A percentile compares a stretch with the other conserved stretches of the same genome.
Evolutionary conservation across 2,329 filamentous ascomycete genomes (phyloP).

Genomic region (Trichoderma afroharzianum): DNA sequence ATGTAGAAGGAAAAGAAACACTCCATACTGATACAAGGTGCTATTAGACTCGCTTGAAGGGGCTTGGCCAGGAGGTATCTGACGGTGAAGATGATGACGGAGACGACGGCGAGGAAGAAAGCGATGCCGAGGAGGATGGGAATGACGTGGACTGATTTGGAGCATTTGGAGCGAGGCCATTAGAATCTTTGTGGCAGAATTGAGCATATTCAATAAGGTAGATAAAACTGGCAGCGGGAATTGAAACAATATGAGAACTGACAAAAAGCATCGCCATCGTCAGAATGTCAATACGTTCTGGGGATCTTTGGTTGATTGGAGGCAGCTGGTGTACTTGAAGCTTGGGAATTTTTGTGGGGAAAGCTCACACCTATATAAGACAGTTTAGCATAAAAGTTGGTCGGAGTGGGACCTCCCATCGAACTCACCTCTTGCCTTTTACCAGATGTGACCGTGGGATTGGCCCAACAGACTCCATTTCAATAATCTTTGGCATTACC

Average conservation of each 20-base stretch:
- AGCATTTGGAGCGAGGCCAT: background rate
- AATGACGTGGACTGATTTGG: background rate
- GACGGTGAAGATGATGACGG: slow-evolving; percentile 70
- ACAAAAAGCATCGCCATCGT: background rate
- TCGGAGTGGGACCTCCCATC: slow-evolving; percentile 67
- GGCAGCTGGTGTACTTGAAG: background rate
- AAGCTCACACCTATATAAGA: background rate
- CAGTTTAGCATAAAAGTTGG: background rate
- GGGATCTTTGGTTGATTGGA: background rate
- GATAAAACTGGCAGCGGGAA: background rate
- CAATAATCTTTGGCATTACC: slow-evolving; percentile 48
- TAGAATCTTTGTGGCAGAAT: background rate
- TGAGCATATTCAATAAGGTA: background rate
- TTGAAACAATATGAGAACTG: background rate
- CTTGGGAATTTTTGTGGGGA: background rate
- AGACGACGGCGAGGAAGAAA: slow-evolving; percentile 42
- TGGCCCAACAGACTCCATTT: slow-evolving; percentile 52
- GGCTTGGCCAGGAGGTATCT: slow-evolving; percentile 67
- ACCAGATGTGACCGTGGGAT: slow-evolving; percentile 72
- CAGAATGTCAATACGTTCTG: background rate
- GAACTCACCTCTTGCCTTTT: slow-evolving; percentile 78
- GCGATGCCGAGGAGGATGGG: slow-evolving; percentile 28
- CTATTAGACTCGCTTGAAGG: slow-evolving; percentile 54
- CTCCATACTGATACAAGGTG: background rate
- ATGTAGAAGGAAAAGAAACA: background rate